phyloP scores from a whole-genome alignment of 2,329 filamentous ascomycete species.

The Arthrobotrys entomopaga region DNA sequence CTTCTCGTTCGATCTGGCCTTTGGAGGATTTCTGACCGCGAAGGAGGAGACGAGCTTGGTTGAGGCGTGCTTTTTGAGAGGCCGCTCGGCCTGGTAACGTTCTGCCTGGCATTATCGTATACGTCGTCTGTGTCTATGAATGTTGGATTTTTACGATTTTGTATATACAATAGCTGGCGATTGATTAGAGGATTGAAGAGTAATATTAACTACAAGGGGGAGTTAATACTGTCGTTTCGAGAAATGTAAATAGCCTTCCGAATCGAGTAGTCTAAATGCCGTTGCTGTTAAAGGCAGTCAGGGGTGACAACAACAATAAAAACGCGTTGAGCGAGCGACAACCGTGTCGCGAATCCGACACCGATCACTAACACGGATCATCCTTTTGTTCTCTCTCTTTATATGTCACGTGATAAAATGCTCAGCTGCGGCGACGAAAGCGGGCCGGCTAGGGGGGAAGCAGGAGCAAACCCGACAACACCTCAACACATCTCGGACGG shows the following conservation, averaged over 20 bases:
- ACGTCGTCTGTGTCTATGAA: background rate
- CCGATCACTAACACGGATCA: conserved; percentile 16
- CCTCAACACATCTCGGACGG: conserved; percentile 9
- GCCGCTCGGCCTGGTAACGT: conserved; percentile 30
- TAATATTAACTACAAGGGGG: background rate
- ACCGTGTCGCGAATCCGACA: conserved; percentile 25
- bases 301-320: conserved; percentile 44
- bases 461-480: conserved; percentile 22
- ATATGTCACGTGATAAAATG: conserved; percentile 2
- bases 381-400: background rate
- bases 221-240: no score
- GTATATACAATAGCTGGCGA: background rate
- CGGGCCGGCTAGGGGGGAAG: conserved; percentile 22
- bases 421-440: background rate
- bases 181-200: background rate
- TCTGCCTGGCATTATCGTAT: conserved; percentile 42
- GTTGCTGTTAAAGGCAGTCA: conserved; percentile 2
- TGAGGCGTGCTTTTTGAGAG: conserved; percentile 62
- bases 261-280: conserved; percentile 41
- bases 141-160: no score
- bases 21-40: conserved; percentile 61
- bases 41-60: conserved; percentile 66
- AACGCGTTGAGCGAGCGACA: conserved; percentile 8
- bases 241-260: conserved; percentile 50
- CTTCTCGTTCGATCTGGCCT: conserved; percentile 75